Conservation (phyloP, 2,329 filamentous ascomycete genomes). For the Colletotrichum musicola region DNA sequence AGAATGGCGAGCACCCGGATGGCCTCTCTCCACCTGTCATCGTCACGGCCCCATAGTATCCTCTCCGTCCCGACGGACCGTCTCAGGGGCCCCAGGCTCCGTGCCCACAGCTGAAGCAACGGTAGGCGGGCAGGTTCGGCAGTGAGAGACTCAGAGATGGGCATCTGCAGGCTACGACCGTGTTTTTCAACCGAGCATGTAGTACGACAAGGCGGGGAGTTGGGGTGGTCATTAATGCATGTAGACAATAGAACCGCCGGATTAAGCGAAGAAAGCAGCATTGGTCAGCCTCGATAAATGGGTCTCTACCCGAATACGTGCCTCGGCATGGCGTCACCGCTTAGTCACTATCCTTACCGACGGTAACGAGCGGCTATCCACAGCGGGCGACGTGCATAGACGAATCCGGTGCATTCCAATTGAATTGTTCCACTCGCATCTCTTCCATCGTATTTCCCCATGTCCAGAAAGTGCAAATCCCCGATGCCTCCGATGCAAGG, state of each 20-base stretch:
- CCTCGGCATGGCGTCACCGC: conserved; percentile 37
- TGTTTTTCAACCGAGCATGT: too few relatives aligned
- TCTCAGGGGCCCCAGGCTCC: conserved; percentile 5
- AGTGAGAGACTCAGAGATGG: conserved; percentile 1
- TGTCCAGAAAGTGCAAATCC: neutral
- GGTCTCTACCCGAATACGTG: neutral
- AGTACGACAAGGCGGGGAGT: too few relatives aligned
- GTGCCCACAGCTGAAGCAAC: conserved; percentile 7
- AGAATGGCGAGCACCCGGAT: conserved; percentile 9
- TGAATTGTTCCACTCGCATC: too few relatives aligned
- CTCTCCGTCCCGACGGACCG: conserved; percentile 10
- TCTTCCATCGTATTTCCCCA: neutral
- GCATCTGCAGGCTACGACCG: neutral
- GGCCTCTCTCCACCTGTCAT: neutral
- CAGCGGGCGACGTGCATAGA: too few relatives aligned
- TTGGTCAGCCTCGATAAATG: neutral
- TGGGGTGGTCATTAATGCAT: neutral
- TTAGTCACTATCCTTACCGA: conserved; percentile 11
- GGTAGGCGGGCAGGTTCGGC: conserved; percentile 2
- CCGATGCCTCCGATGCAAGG: neutral
- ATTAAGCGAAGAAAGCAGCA: neutral
- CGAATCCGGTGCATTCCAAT: too few relatives aligned
- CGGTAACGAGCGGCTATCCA: conserved; percentile 1
- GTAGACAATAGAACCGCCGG: neutral
- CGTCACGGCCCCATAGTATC: too few relatives aligned